Evolutionary conservation across 169 alveolate genomes (phyloP).

Genomic region (Cryptosporidium tyzzeri): DNA sequence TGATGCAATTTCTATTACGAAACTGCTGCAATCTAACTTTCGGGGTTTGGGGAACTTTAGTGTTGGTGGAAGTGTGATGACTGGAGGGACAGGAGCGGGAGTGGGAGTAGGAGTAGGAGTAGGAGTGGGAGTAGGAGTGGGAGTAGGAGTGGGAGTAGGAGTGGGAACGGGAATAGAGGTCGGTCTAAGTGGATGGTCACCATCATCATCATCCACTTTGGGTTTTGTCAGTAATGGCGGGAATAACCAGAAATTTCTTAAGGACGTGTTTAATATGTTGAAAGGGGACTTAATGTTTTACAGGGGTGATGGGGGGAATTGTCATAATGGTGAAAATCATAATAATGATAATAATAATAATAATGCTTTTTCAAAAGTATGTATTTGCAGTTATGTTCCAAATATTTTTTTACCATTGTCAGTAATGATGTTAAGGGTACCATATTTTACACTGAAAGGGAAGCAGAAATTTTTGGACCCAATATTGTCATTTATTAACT

Average conservation of each 20-base stretch:
- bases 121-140: no score
- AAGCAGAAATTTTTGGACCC: conserved; percentile 33
- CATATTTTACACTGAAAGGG: background rate
- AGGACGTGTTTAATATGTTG: conserved; percentile 5
- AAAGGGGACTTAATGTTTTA: conserved; percentile 1
- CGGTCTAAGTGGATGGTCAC: no score
- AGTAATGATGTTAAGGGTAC: conserved; percentile 52
- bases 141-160: background rate
- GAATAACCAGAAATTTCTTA: background rate
- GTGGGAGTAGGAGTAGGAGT: background rate
- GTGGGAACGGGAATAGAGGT: no score
- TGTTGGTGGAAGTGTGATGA: background rate
- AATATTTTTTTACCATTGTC: conserved; percentile 50
- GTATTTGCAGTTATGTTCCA: conserved; percentile 60
- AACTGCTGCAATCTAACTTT: background rate
- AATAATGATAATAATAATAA: background rate
- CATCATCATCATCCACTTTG: background rate
- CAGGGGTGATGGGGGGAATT: background rate
- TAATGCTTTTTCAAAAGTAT: background rate
- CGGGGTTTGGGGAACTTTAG: background rate
- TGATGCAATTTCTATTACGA: background rate
- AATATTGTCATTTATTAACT: conserved; percentile 34
- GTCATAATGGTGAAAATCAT: background rate
- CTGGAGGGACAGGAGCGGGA: background rate
- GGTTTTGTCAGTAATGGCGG: conserved; percentile 1